phyloP scores from a whole-genome alignment of 2,329 filamentous ascomycete genomes.

The Paracoccidioides brasiliensis region DNA sequence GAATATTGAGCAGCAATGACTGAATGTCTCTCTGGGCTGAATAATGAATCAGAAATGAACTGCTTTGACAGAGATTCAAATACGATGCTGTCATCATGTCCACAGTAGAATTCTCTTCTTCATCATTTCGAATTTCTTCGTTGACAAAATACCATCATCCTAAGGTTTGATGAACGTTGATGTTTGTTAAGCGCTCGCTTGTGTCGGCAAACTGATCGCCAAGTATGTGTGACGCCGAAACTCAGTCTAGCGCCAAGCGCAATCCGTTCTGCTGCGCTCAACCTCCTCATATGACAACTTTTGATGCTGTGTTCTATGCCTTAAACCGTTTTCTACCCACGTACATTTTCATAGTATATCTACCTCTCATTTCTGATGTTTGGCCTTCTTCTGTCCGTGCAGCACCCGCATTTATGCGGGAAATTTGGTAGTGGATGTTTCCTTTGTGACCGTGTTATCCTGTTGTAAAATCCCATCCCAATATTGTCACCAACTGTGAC shows the following conservation, averaged over 20 bases:
- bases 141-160: too few species aligned
- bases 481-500: background rate
- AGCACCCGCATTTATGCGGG: slow-evolving; percentile 9
- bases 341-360: background rate
- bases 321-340: too few species aligned
- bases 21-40: too few species aligned
- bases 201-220: background rate
- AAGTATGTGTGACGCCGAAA: too few species aligned
- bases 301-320: too few species aligned
- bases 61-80: too few species aligned
- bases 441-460: slow-evolving; percentile 9
- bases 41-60: too few species aligned
- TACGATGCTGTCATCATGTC: too few species aligned
- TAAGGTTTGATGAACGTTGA: too few species aligned
- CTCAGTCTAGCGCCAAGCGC: background rate
- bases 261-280: background rate
- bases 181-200: background rate
- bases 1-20: background rate
- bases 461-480: background rate
- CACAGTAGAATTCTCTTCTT: too few species aligned
- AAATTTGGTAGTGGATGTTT: slow-evolving; percentile 3
- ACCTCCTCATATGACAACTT: too few species aligned
- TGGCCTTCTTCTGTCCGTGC: slow-evolving; percentile 6
- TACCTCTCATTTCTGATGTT: slow-evolving; percentile 8
- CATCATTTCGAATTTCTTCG: too few species aligned